phyloP scores from a whole-genome alignment of 495 filamentous ascomycete species.

The Hypoxylon lienhwacheense region DNA sequence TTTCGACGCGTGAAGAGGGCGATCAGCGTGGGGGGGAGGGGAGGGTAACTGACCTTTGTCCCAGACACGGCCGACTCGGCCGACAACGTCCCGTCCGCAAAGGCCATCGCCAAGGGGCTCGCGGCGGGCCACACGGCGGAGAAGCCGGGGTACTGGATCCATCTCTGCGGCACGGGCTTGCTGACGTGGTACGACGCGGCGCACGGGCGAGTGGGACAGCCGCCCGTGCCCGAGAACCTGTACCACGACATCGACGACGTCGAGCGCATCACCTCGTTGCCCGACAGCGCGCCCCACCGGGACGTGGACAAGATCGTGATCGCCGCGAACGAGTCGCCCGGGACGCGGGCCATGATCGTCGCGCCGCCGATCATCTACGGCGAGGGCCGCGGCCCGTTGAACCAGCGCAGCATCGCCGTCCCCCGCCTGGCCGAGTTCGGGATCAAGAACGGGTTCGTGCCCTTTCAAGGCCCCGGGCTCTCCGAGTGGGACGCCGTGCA shows the following conservation, averaged over 20 bases:
- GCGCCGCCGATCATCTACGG: slow-evolving; percentile 83
- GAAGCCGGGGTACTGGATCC: slow-evolving; percentile 54
- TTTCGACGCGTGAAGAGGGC: too few relatives aligned
- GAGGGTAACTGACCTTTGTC: neutral
- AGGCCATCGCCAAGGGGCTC: slow-evolving; percentile 50
- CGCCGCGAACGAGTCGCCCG: slow-evolving; percentile 44
- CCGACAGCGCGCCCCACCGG: slow-evolving; percentile 48
- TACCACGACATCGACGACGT: slow-evolving; percentile 46
- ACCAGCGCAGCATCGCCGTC: slow-evolving; percentile 67
- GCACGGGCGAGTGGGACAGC: slow-evolving; percentile 46
- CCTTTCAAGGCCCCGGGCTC: slow-evolving; percentile 65
- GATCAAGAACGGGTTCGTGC: slow-evolving; percentile 63
- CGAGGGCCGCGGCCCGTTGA: slow-evolving; percentile 67
- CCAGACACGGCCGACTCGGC: slow-evolving; percentile 53
- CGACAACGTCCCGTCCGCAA: slow-evolving; percentile 46
- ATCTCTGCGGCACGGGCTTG: slow-evolving; percentile 52
- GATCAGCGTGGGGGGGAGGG: too few relatives aligned
- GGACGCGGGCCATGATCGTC: slow-evolving; percentile 69
- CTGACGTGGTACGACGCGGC: slow-evolving; percentile 49
- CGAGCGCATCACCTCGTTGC: slow-evolving; percentile 42
- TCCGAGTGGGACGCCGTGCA: slow-evolving; percentile 75
- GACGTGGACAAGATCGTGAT: slow-evolving; percentile 52
- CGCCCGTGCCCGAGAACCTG: slow-evolving; percentile 41
- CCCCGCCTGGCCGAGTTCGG: slow-evolving; percentile 58
- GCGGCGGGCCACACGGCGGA: slow-evolving; percentile 48